These are phyloP conservation scores for Lithocarpus polystachyus DNA, from an alignment of 306 rosid genomes.

Conservation along the genomic window DNA sequence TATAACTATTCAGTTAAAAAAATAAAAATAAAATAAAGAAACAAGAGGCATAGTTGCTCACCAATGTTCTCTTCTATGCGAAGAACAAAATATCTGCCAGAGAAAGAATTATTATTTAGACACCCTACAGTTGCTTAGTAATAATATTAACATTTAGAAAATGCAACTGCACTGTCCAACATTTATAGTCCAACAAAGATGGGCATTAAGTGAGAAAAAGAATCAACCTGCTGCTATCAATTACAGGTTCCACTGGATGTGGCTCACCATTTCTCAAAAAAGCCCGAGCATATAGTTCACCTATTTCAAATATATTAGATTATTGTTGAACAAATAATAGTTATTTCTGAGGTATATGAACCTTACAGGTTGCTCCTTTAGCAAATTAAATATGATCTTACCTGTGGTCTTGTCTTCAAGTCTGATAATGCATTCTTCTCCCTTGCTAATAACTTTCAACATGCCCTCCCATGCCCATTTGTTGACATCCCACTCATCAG, in stretches of 20 bases:
- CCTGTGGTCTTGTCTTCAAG: constrained; percentile 92
- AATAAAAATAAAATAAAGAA: neutral
- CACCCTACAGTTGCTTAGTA: constrained; percentile 12
- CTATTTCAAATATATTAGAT: constrained; percentile 39
- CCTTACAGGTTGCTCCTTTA: constrained; percentile 3
- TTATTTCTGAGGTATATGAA: neutral
- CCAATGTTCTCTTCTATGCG: constrained; percentile 96
- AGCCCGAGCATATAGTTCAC: constrained; percentile 97
- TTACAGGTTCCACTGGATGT: constrained; percentile 93
- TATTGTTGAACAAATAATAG: constrained; percentile 1
- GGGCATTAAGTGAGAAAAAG: neutral
- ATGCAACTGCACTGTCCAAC: neutral
- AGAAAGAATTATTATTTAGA: constrained; percentile 14
- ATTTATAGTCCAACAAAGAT: neutral
- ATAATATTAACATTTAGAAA: constrained; percentile 17
- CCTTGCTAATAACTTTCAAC: constrained; percentile 81
- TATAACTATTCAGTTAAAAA: neutral
- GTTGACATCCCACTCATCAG: constrained; percentile 99
- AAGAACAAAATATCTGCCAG: constrained; percentile 92
- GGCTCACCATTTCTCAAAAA: constrained; percentile 92
- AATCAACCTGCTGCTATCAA: constrained; percentile 98
- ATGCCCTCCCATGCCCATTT: constrained; percentile 96
- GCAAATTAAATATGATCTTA: constrained; percentile 34
- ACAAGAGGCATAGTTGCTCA: constrained; percentile 38
- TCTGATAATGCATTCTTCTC: constrained; percentile 88